phyloP scores from a whole-genome alignment of 192 early-diverging fungal genomes.

The Backusella tarrabulga region DNA sequence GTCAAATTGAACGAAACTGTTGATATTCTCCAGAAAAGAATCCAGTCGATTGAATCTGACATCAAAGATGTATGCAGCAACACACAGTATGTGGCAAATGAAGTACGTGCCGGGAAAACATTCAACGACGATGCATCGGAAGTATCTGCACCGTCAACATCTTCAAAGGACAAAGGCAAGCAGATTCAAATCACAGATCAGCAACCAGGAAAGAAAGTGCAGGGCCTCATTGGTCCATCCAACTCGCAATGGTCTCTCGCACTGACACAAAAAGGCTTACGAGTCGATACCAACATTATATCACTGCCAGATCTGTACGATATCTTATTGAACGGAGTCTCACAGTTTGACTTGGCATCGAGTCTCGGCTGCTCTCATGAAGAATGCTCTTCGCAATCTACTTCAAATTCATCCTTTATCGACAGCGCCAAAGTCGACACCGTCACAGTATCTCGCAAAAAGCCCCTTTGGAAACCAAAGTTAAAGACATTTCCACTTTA shows the following conservation, averaged over 20 bases:
- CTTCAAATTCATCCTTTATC: not conserved
- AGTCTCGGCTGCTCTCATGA: not conserved
- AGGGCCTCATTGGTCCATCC: not conserved
- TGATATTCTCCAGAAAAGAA: slow-evolving; percentile 11
- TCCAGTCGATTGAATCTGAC: slow-evolving; percentile 17
- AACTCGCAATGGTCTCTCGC: slow-evolving; percentile 21
- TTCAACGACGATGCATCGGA: slow-evolving; percentile 3
- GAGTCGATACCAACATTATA: slow-evolving; percentile 32
- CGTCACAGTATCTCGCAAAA: not conserved
- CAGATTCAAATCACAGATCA: not conserved
- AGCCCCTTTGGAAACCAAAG: not conserved
- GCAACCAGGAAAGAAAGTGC: not conserved
- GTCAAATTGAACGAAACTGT: slow-evolving; percentile 27
- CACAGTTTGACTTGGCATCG: slow-evolving; percentile 9
- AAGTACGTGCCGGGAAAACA: not conserved
- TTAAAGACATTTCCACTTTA: slow-evolving; percentile 31
- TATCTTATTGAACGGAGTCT: slow-evolving; percentile 25
- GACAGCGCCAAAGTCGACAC: not conserved
- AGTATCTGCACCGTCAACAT: not conserved
- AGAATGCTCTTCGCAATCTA: not conserved
- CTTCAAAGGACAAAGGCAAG: not conserved
- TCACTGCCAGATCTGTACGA: slow-evolving; percentile 28
- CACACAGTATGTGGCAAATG: slow-evolving; percentile 22
- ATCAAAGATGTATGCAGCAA: slow-evolving; percentile 18
- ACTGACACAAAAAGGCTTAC: slow-evolving; percentile 22